Conservation (phyloP, 805 yeast genomes). For the Metschnikowia baotianmanensis region DNA sequence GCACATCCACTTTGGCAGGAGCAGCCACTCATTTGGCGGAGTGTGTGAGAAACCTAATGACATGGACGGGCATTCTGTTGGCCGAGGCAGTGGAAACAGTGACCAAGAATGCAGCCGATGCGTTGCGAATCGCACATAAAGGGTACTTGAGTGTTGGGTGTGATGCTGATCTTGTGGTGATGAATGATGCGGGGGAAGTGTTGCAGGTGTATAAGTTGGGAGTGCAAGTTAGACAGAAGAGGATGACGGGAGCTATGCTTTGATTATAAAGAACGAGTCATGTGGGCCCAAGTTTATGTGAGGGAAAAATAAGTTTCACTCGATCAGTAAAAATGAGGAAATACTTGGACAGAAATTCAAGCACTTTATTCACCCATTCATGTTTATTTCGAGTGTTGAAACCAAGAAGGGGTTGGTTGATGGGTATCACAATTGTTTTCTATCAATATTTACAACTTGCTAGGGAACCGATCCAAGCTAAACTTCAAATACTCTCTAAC, state of each 20-base stretch:
- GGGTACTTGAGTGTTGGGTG: slow-evolving; percentile 53
- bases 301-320: no score
- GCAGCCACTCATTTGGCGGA: slow-evolving; percentile 55
- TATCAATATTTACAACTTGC: no score
- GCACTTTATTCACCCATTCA: no score
- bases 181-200: slow-evolving; percentile 44
- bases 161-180: slow-evolving; percentile 55
- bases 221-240: slow-evolving; percentile 6
- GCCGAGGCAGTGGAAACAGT: slow-evolving; percentile 55
- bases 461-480: no score
- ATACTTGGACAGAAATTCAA: no score
- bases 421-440: no score
- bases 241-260: background rate
- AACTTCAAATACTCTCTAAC: no score
- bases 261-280: no score
- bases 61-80: slow-evolving; percentile 48
- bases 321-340: no score
- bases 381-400: no score
- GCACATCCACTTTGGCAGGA: slow-evolving; percentile 59
- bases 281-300: no score
- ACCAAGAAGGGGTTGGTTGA: no score
- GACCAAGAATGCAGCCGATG: slow-evolving; percentile 53
- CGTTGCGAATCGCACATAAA: slow-evolving; percentile 43
- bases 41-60: slow-evolving; percentile 48
- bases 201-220: slow-evolving; percentile 53